These are phyloP conservation scores for Citrus glauca DNA, from an alignment of 345 rosid species.

Conservation along the genomic window DNA sequence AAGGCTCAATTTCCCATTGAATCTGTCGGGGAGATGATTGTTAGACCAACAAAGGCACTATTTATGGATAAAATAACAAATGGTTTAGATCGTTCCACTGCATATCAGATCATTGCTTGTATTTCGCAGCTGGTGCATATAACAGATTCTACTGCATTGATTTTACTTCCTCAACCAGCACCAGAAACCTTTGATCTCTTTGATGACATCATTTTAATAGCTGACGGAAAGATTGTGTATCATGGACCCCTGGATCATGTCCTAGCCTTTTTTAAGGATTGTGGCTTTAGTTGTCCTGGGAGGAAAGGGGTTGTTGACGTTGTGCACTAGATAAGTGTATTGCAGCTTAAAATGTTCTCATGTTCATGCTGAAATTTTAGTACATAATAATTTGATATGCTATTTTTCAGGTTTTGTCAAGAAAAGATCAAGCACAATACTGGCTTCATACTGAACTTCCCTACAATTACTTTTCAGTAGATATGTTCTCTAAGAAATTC, in stretches of 20 bases:
- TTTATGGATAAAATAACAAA: conserved; percentile 58
- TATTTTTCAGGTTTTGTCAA: not conserved
- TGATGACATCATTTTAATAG: conserved; percentile 41
- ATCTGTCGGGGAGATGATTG: conserved; percentile 39
- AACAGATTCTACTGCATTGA: conserved; percentile 36
- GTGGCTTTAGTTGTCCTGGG: conserved; percentile 46
- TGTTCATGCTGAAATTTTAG: not conserved
- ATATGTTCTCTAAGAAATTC: not conserved
- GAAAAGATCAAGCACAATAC: not conserved
- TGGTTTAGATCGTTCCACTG: conserved; percentile 48
- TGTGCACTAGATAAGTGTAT: conserved; percentile 35
- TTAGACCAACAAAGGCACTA: conserved; percentile 36
- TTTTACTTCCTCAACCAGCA: conserved; percentile 48
- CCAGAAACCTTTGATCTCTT: conserved; percentile 46
- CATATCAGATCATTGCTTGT: conserved; percentile 41
- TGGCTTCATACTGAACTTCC: not conserved
- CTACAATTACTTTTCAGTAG: not conserved
- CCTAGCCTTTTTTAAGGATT: too few relatives aligned
- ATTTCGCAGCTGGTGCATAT: conserved; percentile 46
- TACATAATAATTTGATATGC: not conserved
- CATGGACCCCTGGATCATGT: conserved; percentile 42
- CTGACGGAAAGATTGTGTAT: conserved; percentile 41
- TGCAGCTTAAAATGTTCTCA: not conserved
- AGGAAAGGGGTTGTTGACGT: conserved; percentile 50
- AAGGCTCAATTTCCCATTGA: not conserved